Percentiles rank a stretch among this genome's conserved stretches.
Conservation (phyloP, 371 early-diverging fungal genomes). For the Parasitella parasitica region DNA sequence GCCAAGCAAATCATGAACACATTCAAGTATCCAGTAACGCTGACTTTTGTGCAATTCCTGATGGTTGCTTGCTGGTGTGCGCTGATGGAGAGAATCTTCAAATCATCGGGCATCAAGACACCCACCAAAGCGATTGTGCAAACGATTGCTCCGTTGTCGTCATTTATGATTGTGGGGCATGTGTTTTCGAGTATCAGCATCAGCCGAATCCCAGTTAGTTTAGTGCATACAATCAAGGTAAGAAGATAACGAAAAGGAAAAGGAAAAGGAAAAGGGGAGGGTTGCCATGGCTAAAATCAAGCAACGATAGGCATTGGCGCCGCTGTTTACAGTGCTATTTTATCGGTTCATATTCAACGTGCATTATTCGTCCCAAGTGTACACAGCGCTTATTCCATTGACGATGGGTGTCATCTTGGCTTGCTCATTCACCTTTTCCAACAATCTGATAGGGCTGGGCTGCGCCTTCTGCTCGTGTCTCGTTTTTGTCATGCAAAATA, state of each 20-base stretch:
- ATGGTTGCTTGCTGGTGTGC: constrained; percentile 63
- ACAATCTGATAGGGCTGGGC: constrained; percentile 65
- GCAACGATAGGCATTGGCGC: constrained; percentile 72
- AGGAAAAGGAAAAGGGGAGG: neutral
- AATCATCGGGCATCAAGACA: constrained; percentile 48
- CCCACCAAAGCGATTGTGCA: constrained; percentile 58
- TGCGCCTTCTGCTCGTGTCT: constrained; percentile 75
- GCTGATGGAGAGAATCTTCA: constrained; percentile 33
- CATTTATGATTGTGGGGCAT: constrained; percentile 86
- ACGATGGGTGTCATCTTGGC: constrained; percentile 80
- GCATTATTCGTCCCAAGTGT: constrained; percentile 66
- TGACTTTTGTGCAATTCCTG: constrained; percentile 78
- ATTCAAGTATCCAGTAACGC: constrained; percentile 76
- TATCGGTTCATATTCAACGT: constrained; percentile 71
- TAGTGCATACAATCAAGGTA: constrained; percentile 92
- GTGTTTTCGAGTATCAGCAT: constrained; percentile 77
- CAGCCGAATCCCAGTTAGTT: constrained; percentile 74
- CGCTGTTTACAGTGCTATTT: constrained; percentile 83
- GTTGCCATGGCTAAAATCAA: neutral
- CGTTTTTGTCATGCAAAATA: constrained; percentile 83
- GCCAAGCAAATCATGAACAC: constrained; percentile 75
- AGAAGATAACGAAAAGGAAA: neutral
- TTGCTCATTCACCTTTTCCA: constrained; percentile 47
- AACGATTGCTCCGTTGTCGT: constrained; percentile 68
- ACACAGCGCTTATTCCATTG: constrained; percentile 74